Conservation (phyloP, 1,284 basidiomycete species). For the Schizophyllum commune region DNA sequence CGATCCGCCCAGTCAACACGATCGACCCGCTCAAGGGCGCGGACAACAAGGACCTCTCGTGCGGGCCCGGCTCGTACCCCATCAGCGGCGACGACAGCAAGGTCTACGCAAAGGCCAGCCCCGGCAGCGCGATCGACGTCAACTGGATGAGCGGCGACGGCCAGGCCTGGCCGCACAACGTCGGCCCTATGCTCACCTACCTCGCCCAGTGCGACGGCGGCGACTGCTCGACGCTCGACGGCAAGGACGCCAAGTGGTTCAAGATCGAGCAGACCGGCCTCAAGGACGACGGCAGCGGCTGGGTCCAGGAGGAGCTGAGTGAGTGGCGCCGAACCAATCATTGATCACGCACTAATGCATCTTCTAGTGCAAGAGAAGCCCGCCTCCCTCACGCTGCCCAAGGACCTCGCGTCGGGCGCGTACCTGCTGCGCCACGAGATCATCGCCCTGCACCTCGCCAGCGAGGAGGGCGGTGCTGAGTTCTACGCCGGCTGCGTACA, state of each 20-base stretch:
- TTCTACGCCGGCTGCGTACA: constrained; percentile 54
- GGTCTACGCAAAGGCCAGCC: background rate
- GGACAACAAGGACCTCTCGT: constrained; percentile 49
- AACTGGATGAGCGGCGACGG: background rate
- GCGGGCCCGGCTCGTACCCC: constrained; percentile 31
- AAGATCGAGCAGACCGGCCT: constrained; percentile 27
- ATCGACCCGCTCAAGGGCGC: constrained; percentile 59
- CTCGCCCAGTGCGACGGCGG: constrained; percentile 42
- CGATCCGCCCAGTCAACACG: constrained; percentile 51
- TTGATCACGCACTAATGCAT: background rate
- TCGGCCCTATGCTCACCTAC: constrained; percentile 50
- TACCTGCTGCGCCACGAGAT: constrained; percentile 36
- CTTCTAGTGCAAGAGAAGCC: constrained; percentile 8
- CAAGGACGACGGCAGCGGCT: background rate
- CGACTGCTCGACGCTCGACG: constrained; percentile 43
- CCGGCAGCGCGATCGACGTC: background rate
- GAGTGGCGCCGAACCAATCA: background rate
- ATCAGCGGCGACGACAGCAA: background rate
- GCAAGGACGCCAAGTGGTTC: constrained; percentile 46
- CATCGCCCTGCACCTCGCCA: constrained; percentile 43
- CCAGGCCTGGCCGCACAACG: background rate
- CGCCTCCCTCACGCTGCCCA: constrained; percentile 37
- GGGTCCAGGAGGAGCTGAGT: constrained; percentile 5
- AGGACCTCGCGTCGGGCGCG: constrained; percentile 32
- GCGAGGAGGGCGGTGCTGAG: constrained; percentile 38